These are phyloP conservation scores for Chrysanthemum lavandulifolium DNA, from an alignment of 129 eudicot species.

Conservation along the genomic window DNA sequence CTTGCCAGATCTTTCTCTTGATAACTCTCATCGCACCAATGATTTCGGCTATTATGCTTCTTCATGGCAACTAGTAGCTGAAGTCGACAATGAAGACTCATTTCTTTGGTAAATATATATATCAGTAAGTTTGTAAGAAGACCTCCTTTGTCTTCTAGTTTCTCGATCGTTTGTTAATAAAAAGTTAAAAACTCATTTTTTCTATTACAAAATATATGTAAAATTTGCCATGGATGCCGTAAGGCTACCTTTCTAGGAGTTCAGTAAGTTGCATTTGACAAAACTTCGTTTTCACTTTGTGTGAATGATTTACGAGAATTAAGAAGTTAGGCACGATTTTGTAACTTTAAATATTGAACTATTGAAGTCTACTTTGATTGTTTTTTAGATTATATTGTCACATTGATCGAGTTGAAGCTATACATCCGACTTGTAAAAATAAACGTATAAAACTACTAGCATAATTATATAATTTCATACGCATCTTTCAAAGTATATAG, in stretches of 20 bases:
- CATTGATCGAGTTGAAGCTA: too few species aligned
- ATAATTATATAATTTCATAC: too few species aligned
- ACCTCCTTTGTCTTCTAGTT: too few species aligned
- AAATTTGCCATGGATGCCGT: neutral
- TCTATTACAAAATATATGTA: neutral
- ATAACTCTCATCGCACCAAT: conserved; percentile 7
- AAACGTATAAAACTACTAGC: too few species aligned
- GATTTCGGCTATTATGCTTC: conserved; percentile 33
- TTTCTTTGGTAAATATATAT: conserved; percentile 45
- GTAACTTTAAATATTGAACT: neutral
- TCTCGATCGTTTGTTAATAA: too few species aligned
- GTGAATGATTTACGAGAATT: neutral
- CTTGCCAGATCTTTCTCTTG: conserved; percentile 61
- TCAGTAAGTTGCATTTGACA: neutral
- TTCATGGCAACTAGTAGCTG: conserved; percentile 60
- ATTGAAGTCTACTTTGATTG: neutral
- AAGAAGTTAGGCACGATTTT: neutral
- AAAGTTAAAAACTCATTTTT: too few species aligned
- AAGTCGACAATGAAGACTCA: conserved; percentile 55
- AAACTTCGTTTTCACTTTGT: neutral
- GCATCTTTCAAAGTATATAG: too few species aligned
- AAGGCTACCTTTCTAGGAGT: neutral
- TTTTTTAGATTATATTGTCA: neutral
- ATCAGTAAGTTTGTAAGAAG: neutral
- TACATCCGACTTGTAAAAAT: too few species aligned